phyloP scores from a whole-genome alignment of 257 asterid species.

The Gentiana straminea region DNA sequence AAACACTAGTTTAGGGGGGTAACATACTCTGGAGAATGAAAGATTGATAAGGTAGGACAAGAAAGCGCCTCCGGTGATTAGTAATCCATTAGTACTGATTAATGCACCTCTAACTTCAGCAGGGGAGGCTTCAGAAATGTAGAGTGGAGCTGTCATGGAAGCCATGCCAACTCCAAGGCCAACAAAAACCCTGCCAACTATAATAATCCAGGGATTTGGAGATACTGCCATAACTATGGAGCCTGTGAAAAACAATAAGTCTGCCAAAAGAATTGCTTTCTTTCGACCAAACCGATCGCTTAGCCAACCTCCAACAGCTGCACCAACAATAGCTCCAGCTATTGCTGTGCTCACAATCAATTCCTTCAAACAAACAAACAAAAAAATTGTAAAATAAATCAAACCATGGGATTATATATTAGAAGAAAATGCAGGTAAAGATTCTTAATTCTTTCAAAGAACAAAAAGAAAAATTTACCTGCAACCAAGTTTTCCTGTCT shows the following conservation, averaged over 20 bases:
- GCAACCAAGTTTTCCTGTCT: constrained; percentile 45
- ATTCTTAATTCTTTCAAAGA: not conserved
- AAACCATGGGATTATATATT: not conserved
- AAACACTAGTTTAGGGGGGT: not conserved
- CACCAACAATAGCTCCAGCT: constrained; percentile 77
- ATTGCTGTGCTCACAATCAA: constrained; percentile 77
- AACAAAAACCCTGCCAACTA: constrained; percentile 57
- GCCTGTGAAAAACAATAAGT: constrained; percentile 46
- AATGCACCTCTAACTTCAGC: constrained; percentile 74
- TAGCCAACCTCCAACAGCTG: constrained; percentile 57
- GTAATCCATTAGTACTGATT: constrained; percentile 76
- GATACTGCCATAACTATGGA: constrained; percentile 59
- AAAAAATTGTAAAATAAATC: not conserved
- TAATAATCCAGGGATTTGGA: constrained; percentile 57
- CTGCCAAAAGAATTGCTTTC: constrained; percentile 58
- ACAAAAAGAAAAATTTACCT: constrained; percentile 21
- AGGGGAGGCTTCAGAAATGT: constrained; percentile 80
- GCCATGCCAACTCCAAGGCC: constrained; percentile 95
- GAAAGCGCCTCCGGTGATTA: constrained; percentile 75
- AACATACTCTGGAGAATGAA: constrained; percentile 56
- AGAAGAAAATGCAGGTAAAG: not conserved
- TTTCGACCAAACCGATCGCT: constrained; percentile 64
- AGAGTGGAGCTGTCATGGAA: constrained; percentile 75
- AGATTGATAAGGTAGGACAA: constrained; percentile 62
- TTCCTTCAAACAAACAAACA: constrained; percentile 30